A percentile compares a stretch with the other conserved stretches of the same genome.
Conservation (phyloP, 352 stramenopile species). For the Globisporangium camurandrum region DNA sequence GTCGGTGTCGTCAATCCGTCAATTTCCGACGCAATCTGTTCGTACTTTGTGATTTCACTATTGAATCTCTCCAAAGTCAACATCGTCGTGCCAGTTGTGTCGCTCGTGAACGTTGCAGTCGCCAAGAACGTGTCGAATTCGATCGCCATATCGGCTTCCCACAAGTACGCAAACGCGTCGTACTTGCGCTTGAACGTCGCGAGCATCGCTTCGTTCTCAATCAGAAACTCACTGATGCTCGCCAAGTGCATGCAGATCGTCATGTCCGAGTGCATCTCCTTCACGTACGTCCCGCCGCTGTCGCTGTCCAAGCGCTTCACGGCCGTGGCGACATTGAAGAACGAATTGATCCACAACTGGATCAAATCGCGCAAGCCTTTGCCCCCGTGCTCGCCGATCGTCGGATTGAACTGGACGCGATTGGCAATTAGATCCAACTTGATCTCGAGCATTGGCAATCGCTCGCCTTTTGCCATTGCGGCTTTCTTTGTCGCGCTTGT, state of each 20-base stretch:
- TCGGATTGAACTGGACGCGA: slow-evolving; percentile 83
- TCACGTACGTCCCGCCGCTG: slow-evolving; percentile 93
- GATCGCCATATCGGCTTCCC: slow-evolving; percentile 90
- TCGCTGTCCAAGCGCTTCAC: slow-evolving; percentile 95
- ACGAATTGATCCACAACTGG: slow-evolving; percentile 95
- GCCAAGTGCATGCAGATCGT: slow-evolving; percentile 92
- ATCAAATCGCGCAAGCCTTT: slow-evolving; percentile 94
- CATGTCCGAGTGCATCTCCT: slow-evolving; percentile 96
- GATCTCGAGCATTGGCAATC: slow-evolving; percentile 95
- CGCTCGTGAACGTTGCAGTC: slow-evolving; percentile 46
- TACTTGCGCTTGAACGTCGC: slow-evolving; percentile 92
- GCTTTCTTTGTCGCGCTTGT: slow-evolving; percentile 25
- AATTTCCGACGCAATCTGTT: slow-evolving; percentile 90
- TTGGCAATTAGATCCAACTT: slow-evolving; percentile 92
- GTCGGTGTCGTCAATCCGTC: slow-evolving; percentile 83
- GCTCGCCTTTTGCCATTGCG: slow-evolving; percentile 25
- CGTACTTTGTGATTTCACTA: slow-evolving; percentile 93
- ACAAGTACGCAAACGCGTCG: slow-evolving; percentile 94
- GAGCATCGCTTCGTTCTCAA: slow-evolving; percentile 91
- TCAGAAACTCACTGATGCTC: slow-evolving; percentile 89
- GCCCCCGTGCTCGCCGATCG: slow-evolving; percentile 84
- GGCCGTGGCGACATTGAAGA: slow-evolving; percentile 93
- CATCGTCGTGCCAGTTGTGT: slow-evolving; percentile 83
- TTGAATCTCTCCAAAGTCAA: slow-evolving; percentile 95
- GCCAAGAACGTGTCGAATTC: slow-evolving; percentile 92